Evolutionary conservation across 1,284 basidiomycete species (phyloP).

Genomic region (Sporisorium exsertum): DNA sequence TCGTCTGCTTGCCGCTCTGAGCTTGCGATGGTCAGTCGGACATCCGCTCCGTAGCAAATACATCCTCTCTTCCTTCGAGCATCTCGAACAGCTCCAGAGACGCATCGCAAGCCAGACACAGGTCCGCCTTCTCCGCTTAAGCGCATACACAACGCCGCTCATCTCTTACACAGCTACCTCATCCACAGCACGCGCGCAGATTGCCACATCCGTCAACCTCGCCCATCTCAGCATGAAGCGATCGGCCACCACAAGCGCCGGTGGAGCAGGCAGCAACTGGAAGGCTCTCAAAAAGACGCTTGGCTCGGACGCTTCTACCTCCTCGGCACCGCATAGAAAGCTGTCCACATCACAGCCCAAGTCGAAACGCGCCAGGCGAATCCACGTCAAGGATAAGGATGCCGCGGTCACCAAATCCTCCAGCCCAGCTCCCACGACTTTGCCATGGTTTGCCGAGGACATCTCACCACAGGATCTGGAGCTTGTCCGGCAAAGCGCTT

Average conservation of each 20-base stretch:
- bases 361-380: constrained; percentile 7
- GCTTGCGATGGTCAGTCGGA: constrained; percentile 21
- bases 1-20: background rate
- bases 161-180: background rate
- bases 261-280: constrained; percentile 63
- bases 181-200: background rate
- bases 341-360: constrained; percentile 8
- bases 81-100: background rate
- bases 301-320: constrained; percentile 21
- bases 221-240: constrained; percentile 24
- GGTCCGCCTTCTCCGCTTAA: background rate
- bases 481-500: constrained; percentile 45
- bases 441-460: constrained; percentile 67
- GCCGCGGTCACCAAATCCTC: constrained; percentile 18
- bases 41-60: background rate
- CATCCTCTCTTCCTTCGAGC: background rate
- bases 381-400: background rate
- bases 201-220: background rate
- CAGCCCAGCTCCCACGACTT: constrained; percentile 21
- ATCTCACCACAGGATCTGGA: constrained; percentile 61
- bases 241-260: constrained; percentile 3
- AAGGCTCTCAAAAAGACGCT: constrained; percentile 58
- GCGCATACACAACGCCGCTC: background rate
- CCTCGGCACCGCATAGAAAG: background rate
- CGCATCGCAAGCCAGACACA: background rate